Evolutionary conservation across 768 basidiomycete genomes (phyloP), one percentile per base, ranked within the genome.

Genomic region (Ramaria sp.): DNA sequence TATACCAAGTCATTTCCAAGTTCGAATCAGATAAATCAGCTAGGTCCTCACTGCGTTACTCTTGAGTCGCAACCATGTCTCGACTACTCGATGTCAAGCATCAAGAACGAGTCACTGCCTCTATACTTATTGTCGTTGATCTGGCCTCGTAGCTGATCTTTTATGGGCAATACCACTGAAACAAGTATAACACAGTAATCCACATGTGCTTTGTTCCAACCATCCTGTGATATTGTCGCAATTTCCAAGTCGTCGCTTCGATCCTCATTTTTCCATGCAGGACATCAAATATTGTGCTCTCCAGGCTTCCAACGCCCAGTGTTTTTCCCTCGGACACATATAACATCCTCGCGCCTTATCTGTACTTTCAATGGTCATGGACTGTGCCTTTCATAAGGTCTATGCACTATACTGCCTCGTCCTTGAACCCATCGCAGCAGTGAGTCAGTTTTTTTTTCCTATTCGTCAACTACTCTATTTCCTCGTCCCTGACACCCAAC

Each of bases 151-250:
- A 96, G 91, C 77, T 97, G 63, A 74, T 83, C 24, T 95, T 95
- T 74, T 97, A 97, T 66, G 91, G 90, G n/a, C 84, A 91, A 49
- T 96, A 96, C 69, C 93, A 96, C 67, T 73, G 81, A 15, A 84
- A 95, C 66, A 79, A 79, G 25, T 69, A 81, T 58, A 98, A 98
- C 66, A 70, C 97, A 59, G 67, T 77, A 52, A 89, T 97, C 58
- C 95, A 98, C 67, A 73, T 93, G 61, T 63, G 88, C 57, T 91
- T 82, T 59, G 91, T 95, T 12, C 93, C 93, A 6, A 63, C 85
- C 56, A 75, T 96, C 57, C 65, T 90, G 54, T 97, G 91, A 92
- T 87, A 57, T 54, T 55, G 9, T 30, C 45, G n/a, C n/a, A n/a
- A n/a, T n/a, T 41, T 41, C 8, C n/a, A 10, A 3, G 25, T 47